Evolutionary conservation across 345 rosid species (phyloP), one percentile per base, ranked within the genome.

Genomic region (Cardamine chenopodiifolia): DNA sequence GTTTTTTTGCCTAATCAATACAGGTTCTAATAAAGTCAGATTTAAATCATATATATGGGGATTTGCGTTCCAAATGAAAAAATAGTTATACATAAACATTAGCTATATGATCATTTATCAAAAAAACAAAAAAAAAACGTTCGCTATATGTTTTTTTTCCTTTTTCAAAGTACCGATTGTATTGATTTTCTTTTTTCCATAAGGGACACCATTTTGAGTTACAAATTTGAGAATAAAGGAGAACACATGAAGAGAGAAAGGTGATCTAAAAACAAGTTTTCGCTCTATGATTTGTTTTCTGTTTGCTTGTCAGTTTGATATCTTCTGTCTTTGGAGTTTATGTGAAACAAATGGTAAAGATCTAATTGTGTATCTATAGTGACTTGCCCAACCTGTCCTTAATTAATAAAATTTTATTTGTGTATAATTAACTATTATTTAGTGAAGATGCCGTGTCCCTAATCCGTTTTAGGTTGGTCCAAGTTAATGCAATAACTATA

Each of bases 381-480:
- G 45, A 71, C 59, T 63, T 62, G n/a, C 62, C 31, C 54, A 28
- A 62, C 7, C 32, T 40, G 23, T 53, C 34, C 42, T 62, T 62
- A 29, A 63, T 28, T 40, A 40, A 42, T 42, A 23, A 29, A 45
- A 31, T 70, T 31, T 4, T 13, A 17, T 66, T 34, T 44, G 50
- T 47, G 17, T 23, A 39, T 74, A 23, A 22, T 3, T 32, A 65
- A 23, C 29, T 53, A 69, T 54, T 20, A 71, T 4, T 13, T 25
- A 45, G 59, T 23, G 40, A 74, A n/a, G 42, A 66, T 56, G 31
- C 22, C 40, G 59, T 57, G 44, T 57, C 72, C 17, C 28, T 57
- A 66, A 58, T 66, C 39, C n/a, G 14, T 40, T 34, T 9, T 57
- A 56, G 42, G 50, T 66, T 66, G 52, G 66, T 57, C 42, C 52